Conservation (phyloP, 192 early-diverging fungal genomes). For the Podila minutissima region DNA sequence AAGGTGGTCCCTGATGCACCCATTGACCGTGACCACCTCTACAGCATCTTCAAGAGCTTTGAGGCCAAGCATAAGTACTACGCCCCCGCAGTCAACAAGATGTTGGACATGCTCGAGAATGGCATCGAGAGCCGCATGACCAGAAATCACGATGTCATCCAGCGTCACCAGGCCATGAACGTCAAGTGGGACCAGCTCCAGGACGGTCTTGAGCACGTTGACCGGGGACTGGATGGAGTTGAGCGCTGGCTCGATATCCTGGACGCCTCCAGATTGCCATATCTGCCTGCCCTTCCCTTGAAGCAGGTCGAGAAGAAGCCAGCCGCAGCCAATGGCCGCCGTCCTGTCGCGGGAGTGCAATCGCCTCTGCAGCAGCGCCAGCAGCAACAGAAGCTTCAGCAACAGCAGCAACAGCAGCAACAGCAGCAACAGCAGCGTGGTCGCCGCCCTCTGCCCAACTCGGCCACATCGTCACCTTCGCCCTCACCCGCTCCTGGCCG, state of each 20-base stretch:
- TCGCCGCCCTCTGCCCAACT: constrained; percentile 18
- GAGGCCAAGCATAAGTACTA: constrained; percentile 69
- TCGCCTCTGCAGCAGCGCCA: constrained; percentile 11
- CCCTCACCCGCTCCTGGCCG: constrained; percentile 22
- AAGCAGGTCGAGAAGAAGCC: constrained; percentile 29
- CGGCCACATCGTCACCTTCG: constrained; percentile 8
- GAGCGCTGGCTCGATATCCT: constrained; percentile 47
- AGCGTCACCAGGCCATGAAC: constrained; percentile 59
- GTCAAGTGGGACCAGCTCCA: constrained; percentile 61
- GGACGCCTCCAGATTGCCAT: constrained; percentile 34
- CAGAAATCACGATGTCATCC: constrained; percentile 53
- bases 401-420: constrained; percentile 13
- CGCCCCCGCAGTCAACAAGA: constrained; percentile 60
- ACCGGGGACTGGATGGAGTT: constrained; percentile 46
- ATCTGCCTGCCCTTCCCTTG: constrained; percentile 40
- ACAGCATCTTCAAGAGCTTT: constrained; percentile 62
- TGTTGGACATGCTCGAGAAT: constrained; percentile 64
- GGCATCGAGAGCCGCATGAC: constrained; percentile 60
- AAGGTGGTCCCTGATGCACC: constrained; percentile 45
- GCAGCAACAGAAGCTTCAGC: constrained; percentile 10
- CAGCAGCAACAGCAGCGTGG: constrained; percentile 28
- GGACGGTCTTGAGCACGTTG: constrained; percentile 47
- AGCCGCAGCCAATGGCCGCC: constrained; percentile 6
- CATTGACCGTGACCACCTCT: constrained; percentile 56
- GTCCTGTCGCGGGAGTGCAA: background rate